Base-by-base conservation (phyloP, 177 flowering plant genomes). In the Vitis hybrid region DNA sequence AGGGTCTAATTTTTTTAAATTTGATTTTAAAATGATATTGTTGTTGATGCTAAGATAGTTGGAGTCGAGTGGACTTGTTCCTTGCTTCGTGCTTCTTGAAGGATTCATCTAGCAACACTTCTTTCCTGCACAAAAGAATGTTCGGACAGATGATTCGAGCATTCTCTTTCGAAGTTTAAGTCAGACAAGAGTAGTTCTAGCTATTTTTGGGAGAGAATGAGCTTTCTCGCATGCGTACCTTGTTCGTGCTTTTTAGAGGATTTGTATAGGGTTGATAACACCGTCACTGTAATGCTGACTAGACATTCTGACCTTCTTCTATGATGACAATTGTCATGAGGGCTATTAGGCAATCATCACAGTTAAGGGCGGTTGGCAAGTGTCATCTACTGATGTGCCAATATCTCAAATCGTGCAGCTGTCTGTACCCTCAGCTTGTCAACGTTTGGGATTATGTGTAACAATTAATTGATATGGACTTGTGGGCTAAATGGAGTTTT, bases 91-190 rank as follows among this genome's bases (percentile, higher is more conserved):
- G 0, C 22, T 20, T 20, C 22, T 20, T 20, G 22, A 1, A 20
- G 2, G 22, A 20, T 20, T 0, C 2, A 0, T 22, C 26, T 22
- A 22, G 2, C 26, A 22, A 0, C 26, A 22, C 26, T 22, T 22
- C 0, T 22, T 22, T 22, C 26, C 0, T 22, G 0, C 26, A 22
- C 26, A 2, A 22, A 22, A 22, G 0, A 0, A 22, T 22, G 26
- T 22, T 0, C 0, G 0, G 2, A 22, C 0, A 0, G 26, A 0
- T 22, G 0, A 0, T 2, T 0, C 2, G 26, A 2, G 26, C 26
- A 22, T 0, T 0, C 0, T 2, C 0, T 22, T 22, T 0, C 2
- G 0, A 22, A 22, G 0, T 0, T 22, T 22, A 22, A 22, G 26
- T 22, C 0, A 20, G 22, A 20, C 22, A 22, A 22, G 2, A 22